A percentile compares a stretch with the other conserved stretches of the same genome.
phyloP scores from a whole-genome alignment of 129 eudicot genomes.

The Mikania micrantha region DNA sequence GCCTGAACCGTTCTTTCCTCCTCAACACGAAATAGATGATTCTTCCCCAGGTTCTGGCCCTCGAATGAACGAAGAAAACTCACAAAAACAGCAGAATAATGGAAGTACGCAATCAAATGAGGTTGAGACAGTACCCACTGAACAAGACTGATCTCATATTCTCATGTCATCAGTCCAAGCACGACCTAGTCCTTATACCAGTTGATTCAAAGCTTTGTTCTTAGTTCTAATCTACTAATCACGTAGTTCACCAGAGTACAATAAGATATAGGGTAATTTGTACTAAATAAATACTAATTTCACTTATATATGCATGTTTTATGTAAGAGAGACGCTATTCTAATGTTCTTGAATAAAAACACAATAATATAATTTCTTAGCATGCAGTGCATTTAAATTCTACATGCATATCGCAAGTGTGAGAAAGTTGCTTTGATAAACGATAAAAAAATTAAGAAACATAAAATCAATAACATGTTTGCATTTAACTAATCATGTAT shows the following conservation, averaged over 20 bases:
- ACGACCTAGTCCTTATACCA: background rate
- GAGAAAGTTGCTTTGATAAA: no score
- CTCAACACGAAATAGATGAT: background rate
- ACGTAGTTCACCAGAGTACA: background rate
- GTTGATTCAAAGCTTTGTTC: background rate
- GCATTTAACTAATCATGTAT: no score
- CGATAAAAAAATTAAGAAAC: no score
- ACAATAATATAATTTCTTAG: background rate
- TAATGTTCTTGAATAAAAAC: no score
- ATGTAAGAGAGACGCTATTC: background rate
- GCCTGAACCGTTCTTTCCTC: slow-evolving; percentile 14
- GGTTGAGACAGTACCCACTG: background rate
- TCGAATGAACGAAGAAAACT: background rate
- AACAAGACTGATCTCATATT: background rate
- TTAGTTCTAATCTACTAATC: background rate
- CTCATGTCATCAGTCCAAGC: background rate
- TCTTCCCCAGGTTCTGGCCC: background rate
- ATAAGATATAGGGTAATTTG: slow-evolving; percentile 15
- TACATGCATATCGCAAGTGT: no score
- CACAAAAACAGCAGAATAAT: background rate
- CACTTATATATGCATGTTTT: background rate
- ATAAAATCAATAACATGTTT: no score
- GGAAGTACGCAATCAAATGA: background rate
- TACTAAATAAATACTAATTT: slow-evolving; percentile 22
- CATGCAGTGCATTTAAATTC: background rate